phyloP scores from a whole-genome alignment of 345 rosid species.

The Adansonia digitata region DNA sequence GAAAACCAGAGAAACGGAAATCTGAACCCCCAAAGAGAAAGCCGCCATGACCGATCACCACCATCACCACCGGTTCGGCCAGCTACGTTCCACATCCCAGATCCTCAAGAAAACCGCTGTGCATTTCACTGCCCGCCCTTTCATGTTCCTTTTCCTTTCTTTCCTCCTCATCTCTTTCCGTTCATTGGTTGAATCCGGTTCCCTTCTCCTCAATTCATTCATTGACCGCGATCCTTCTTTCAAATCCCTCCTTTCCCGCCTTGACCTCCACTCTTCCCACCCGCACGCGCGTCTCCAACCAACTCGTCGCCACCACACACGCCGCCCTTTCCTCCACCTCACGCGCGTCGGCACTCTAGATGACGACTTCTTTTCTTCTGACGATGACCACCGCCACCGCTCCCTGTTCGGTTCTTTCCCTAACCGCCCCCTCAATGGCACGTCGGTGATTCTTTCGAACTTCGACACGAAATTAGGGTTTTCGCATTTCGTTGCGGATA shows the following conservation, averaged over 20 bases:
- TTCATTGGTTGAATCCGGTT: slow-evolving; percentile 63
- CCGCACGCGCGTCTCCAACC: slow-evolving; percentile 16
- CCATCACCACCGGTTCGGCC: slow-evolving; percentile 36
- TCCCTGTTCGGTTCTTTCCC: slow-evolving; percentile 35
- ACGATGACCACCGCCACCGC: slow-evolving; percentile 51
- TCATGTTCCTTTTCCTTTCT: slow-evolving; percentile 66
- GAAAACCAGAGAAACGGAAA: background rate
- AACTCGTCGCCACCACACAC: slow-evolving; percentile 35
- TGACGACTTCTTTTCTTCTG: slow-evolving; percentile 77
- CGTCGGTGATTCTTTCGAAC: slow-evolving; percentile 46
- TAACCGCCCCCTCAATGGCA: slow-evolving; percentile 47
- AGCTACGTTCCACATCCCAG: slow-evolving; percentile 61
- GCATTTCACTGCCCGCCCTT: slow-evolving; percentile 44
- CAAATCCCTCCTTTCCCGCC: slow-evolving; percentile 75
- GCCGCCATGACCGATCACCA: slow-evolving; percentile 65
- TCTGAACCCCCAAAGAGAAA: background rate
- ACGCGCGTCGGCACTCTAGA: slow-evolving; percentile 79
- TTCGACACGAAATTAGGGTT: slow-evolving; percentile 51
- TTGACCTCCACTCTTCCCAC: slow-evolving; percentile 42
- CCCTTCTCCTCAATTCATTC: slow-evolving; percentile 58
- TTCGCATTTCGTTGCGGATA: slow-evolving; percentile 44
- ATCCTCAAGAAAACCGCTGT: slow-evolving; percentile 46
- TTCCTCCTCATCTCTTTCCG: slow-evolving; percentile 79
- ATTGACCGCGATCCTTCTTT: slow-evolving; percentile 86
- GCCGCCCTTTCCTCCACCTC: slow-evolving; percentile 76